These are phyloP conservation scores for Salix koriyanagi DNA, from an alignment of 345 rosid species.

Conservation along the genomic window DNA sequence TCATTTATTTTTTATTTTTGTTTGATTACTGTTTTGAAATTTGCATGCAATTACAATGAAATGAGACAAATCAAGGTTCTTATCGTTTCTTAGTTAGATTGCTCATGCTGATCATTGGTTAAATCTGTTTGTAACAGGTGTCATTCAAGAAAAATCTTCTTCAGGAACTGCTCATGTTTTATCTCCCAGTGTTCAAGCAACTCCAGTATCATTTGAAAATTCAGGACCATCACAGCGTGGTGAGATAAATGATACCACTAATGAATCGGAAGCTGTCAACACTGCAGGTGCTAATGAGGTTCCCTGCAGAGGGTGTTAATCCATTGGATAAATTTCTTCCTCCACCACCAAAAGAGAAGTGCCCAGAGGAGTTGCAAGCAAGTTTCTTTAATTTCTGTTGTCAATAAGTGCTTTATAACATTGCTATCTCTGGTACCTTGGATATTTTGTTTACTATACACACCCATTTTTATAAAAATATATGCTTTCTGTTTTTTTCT, in stretches of 20 bases:
- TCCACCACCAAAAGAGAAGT: slow-evolving; percentile 50
- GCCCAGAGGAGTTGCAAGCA: slow-evolving; percentile 85
- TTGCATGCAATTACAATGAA: neutral
- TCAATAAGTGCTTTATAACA: neutral
- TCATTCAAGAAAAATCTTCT: slow-evolving; percentile 28
- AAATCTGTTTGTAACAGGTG: slow-evolving; percentile 32
- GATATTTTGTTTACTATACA: neutral
- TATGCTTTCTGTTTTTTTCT: neutral
- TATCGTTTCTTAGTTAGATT: neutral
- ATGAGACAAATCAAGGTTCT: neutral
- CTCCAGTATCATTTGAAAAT: slow-evolving; percentile 44
- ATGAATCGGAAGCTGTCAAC: slow-evolving; percentile 42
- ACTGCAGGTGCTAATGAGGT: slow-evolving; percentile 31
- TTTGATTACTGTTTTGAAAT: neutral
- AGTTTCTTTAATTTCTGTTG: slow-evolving; percentile 16
- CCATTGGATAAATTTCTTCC: slow-evolving; percentile 75
- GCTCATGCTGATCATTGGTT: neutral
- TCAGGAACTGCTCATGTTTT: slow-evolving; percentile 36
- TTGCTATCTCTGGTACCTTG: neutral
- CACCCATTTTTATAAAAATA: neutral
- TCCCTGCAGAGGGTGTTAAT: slow-evolving; percentile 41
- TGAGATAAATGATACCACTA: slow-evolving; percentile 15
- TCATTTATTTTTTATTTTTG: neutral
- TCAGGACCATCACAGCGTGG: slow-evolving; percentile 39
- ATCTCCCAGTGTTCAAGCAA: slow-evolving; percentile 40